phyloP scores from a whole-genome alignment of 352 stramenopile species.

The Globisporangium echinulatum region DNA sequence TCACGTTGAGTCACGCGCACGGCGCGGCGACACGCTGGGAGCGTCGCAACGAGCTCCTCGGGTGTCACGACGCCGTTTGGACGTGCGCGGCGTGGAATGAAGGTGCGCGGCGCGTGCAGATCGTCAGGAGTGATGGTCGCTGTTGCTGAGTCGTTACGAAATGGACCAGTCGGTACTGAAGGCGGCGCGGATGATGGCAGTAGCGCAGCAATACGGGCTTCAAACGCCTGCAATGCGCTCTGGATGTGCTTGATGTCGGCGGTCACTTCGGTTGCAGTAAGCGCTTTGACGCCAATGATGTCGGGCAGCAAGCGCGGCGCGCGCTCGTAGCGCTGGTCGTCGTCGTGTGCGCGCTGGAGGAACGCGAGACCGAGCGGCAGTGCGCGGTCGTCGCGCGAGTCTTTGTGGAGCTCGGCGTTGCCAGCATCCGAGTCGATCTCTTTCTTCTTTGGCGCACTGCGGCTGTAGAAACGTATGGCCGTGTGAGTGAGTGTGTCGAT shows the following conservation, averaged over 20 bases:
- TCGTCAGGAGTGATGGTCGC: no score
- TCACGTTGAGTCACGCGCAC: slow-evolving; percentile 75
- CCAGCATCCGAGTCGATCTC: slow-evolving; percentile 23
- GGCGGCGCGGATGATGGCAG: slow-evolving; percentile 6
- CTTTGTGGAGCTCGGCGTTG: slow-evolving; percentile 14
- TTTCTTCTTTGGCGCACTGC: slow-evolving; percentile 46
- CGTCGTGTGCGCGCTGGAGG: slow-evolving; percentile 27
- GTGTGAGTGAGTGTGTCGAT: not conserved
- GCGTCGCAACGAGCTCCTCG: slow-evolving; percentile 67
- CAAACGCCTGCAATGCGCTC: slow-evolving; percentile 38
- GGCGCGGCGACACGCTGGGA: slow-evolving; percentile 54
- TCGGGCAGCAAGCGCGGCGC: slow-evolving; percentile 45
- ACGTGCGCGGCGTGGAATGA: slow-evolving; percentile 10
- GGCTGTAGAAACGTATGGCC: slow-evolving; percentile 16
- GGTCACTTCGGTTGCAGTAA: slow-evolving; percentile 41
- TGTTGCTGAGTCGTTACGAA: not conserved
- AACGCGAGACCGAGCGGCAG: slow-evolving; percentile 21
- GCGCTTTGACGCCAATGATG: slow-evolving; percentile 44
- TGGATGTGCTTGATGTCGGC: slow-evolving; percentile 57
- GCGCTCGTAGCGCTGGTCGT: slow-evolving; percentile 32
- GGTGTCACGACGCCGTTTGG: slow-evolving; percentile 46
- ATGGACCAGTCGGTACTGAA: not conserved
- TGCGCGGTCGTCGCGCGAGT: slow-evolving; percentile 3
- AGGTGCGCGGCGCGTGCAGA: not conserved
- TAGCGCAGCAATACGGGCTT: slow-evolving; percentile 20